Evolutionary conservation across 1,284 basidiomycete genomes (phyloP).

Genomic region (Boletellus deceptivus): DNA sequence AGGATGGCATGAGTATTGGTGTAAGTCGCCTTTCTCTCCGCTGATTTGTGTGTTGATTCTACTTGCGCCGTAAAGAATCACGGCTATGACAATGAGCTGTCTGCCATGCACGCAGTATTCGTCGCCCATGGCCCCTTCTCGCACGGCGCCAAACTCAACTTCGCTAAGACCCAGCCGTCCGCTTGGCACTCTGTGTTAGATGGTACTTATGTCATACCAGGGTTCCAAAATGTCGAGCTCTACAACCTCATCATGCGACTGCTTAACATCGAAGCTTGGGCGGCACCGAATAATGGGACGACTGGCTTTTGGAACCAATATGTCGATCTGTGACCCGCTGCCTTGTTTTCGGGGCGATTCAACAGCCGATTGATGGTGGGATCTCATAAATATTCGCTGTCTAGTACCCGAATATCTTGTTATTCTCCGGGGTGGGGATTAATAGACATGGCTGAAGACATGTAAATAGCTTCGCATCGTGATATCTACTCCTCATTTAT

Average conservation of each 20-base stretch:
- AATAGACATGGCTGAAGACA: not conserved
- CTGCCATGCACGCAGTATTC: conserved; percentile 86
- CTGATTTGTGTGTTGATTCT: not conserved
- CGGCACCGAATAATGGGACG: conserved; percentile 75
- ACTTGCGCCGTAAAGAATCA: conserved; percentile 53
- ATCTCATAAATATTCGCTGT: not conserved
- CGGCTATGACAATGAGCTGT: conserved; percentile 77
- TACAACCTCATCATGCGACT: conserved; percentile 81
- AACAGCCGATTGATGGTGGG: not conserved
- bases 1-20: conserved; percentile 68
- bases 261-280: conserved; percentile 58
- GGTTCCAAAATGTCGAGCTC: conserved; percentile 81
- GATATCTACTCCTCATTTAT: conserved; percentile 53
- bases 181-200: conserved; percentile 67
- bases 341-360: not conserved
- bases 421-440: too few relatives aligned
- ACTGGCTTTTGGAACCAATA: conserved; percentile 78
- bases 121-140: conserved; percentile 88
- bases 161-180: conserved; percentile 35
- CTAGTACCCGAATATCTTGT: too few relatives aligned
- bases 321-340: conserved; percentile 34
- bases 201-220: conserved; percentile 71
- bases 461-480: not conserved
- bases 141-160: conserved; percentile 50
- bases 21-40: conserved; percentile 44